These are phyloP conservation scores for Didymella exigua DNA, from an alignment of 2,329 filamentous ascomycete genomes.

Conservation along the genomic window DNA sequence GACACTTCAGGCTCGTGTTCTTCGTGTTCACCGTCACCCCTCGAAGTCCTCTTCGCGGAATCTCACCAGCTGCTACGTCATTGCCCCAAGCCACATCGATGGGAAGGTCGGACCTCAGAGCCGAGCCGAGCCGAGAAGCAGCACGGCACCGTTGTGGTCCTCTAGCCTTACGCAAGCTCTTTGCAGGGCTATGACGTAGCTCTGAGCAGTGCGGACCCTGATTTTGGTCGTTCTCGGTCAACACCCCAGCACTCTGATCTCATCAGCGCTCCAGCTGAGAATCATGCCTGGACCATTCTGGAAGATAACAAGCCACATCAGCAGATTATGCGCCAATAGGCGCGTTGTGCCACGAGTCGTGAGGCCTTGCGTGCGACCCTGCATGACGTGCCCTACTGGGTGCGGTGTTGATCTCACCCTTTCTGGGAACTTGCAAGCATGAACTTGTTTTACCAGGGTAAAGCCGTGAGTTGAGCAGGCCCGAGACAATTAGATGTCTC, in stretches of 20 bases:
- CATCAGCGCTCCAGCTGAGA: slow-evolving; percentile 17
- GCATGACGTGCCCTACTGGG: slow-evolving; percentile 32
- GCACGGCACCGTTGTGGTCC: slow-evolving; percentile 1
- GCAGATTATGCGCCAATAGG: slow-evolving; percentile 10
- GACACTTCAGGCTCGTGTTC: not conserved
- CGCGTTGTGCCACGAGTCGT: slow-evolving; percentile 26
- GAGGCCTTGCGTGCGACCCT: slow-evolving; percentile 21
- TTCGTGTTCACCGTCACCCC: not conserved
- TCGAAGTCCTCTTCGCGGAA: not conserved
- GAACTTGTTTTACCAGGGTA: slow-evolving; percentile 31
- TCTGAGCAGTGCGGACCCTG: not conserved
- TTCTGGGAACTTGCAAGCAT: not conserved
- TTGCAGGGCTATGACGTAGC: slow-evolving; percentile 28
- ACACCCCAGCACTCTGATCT: slow-evolving; percentile 17
- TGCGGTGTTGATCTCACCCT: slow-evolving; percentile 11
- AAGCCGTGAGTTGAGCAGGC: slow-evolving; percentile 1
- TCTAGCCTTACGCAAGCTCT: slow-evolving; percentile 20
- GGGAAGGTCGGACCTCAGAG: not conserved
- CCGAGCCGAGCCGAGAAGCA: not conserved
- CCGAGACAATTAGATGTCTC: slow-evolving; percentile 4
- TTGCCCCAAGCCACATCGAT: not conserved
- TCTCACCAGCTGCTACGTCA: slow-evolving; percentile 3
- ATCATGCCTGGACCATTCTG: slow-evolving; percentile 8
- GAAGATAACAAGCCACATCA: slow-evolving; percentile 21
- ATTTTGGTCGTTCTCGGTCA: slow-evolving; percentile 9